A percentile compares a stretch with the other conserved stretches of the same genome.
Evolutionary conservation across 106 monocot species (phyloP).

Genomic region (Xerophyta viscosa): DNA sequence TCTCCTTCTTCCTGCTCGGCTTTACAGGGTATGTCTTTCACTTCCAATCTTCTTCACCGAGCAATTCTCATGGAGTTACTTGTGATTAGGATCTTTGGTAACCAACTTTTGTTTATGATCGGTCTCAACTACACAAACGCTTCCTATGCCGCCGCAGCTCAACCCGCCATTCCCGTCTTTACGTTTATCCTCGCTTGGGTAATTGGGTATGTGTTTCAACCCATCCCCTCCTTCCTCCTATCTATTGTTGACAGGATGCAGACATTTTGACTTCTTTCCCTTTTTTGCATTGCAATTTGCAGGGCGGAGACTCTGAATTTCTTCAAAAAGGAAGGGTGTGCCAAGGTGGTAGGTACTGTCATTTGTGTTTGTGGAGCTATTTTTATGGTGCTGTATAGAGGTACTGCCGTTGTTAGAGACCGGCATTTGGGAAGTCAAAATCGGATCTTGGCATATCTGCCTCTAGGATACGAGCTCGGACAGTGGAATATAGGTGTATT

Average conservation of each 20-base stretch:
- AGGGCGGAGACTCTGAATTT: conserved; percentile 64
- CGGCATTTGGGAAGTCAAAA: conserved; percentile 2
- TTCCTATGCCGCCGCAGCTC: conserved; percentile 71
- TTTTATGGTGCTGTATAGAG: conserved; percentile 70
- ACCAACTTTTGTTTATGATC: conserved; percentile 80
- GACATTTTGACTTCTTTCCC: no score
- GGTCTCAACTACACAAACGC: conserved; percentile 86
- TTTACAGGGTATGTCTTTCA: conserved; percentile 52
- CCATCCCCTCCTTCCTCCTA: no score
- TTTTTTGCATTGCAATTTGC: neutral
- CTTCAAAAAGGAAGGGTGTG: conserved; percentile 39
- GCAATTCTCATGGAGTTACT: neutral
- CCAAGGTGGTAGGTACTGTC: conserved; percentile 53
- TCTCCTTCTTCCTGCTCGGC: conserved; percentile 68
- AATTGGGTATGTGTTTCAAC: conserved; percentile 29
- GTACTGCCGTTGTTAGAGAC: conserved; percentile 49
- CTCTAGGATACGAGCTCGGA: conserved; percentile 24
- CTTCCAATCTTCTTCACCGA: neutral
- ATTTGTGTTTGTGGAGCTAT: conserved; percentile 67
- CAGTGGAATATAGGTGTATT: conserved; percentile 76
- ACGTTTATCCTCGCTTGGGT: conserved; percentile 68
- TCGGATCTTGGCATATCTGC: conserved; percentile 10
- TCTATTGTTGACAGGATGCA: no score
- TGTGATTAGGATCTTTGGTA: conserved; percentile 65
- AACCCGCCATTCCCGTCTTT: conserved; percentile 84